phyloP scores from a whole-genome alignment of 2,329 filamentous ascomycete genomes.

The Pseudogymnoascus sp. region DNA sequence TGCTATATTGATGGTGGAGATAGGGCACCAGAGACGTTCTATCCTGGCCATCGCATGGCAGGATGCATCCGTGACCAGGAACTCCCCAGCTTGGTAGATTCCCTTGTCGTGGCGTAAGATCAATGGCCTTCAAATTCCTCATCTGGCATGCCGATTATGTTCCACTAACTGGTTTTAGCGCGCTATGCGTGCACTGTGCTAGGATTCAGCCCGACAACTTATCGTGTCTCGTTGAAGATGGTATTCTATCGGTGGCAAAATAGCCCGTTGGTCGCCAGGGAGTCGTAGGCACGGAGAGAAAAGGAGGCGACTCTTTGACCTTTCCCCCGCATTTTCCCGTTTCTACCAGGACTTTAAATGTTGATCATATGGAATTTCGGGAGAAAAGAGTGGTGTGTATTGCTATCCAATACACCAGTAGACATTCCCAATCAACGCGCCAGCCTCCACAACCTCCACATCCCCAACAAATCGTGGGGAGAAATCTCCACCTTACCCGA shows the following conservation, averaged over 20 bases:
- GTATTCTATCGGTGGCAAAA: neutral
- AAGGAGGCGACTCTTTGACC: neutral
- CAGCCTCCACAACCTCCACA: neutral
- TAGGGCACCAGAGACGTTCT: neutral
- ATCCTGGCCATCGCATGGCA: neutral
- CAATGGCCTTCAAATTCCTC: neutral
- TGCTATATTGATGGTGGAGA: neutral
- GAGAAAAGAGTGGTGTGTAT: neutral
- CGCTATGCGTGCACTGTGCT: neutral
- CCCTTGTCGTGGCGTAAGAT: neutral
- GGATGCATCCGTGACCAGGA: neutral
- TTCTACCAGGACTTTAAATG: neutral
- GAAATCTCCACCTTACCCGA: conserved; percentile 2
- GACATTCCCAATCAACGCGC: neutral
- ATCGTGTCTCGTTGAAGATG: neutral
- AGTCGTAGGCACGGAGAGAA: neutral
- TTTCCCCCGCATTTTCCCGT: neutral
- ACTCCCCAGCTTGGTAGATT: neutral
- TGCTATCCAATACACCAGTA: neutral
- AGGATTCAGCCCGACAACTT: neutral
- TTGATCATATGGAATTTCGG: neutral
- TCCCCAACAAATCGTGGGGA: conserved; percentile 4
- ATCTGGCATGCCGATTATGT: neutral
- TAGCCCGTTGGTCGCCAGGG: neutral
- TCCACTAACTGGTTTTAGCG: neutral